A percentile compares a stretch with the other conserved stretches of the same genome.
phyloP scores from a whole-genome alignment of 2,329 filamentous ascomycete species.

The Ascocoryne sarcoides region DNA sequence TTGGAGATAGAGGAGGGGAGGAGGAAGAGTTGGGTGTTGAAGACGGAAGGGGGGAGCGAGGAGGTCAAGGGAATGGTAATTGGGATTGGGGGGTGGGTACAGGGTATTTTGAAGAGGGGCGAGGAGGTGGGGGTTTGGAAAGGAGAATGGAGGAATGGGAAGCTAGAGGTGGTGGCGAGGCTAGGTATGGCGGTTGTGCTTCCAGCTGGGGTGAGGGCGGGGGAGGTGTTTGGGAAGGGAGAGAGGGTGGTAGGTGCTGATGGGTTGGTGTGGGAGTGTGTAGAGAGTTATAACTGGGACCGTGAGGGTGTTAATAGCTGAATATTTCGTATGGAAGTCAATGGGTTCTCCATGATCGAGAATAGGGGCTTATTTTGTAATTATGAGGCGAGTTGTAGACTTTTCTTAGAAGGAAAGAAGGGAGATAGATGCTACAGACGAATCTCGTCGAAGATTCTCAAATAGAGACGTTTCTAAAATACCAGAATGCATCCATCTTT shows the following conservation, averaged over 20 bases:
- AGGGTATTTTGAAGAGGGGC: constrained; percentile 15
- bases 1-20: constrained; percentile 10
- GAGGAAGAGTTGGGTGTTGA: constrained; percentile 17
- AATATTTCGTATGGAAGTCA: neutral
- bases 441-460: too few species aligned
- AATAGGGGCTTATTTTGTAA: too few species aligned
- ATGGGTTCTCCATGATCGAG: too few species aligned
- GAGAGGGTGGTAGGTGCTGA: constrained; percentile 1
- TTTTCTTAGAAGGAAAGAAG: too few species aligned
- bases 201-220: neutral
- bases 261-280: constrained; percentile 11
- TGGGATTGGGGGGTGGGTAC: constrained; percentile 15
- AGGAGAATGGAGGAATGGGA: constrained; percentile 14
- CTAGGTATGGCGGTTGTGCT: neutral
- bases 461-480: too few species aligned
- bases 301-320: neutral
- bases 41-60: constrained; percentile 2
- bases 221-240: constrained; percentile 3
- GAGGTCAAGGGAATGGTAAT: constrained; percentile 14
- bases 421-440: too few species aligned
- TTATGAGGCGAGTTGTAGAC: too few species aligned
- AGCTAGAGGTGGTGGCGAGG: constrained; percentile 5
- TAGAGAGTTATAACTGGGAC: constrained; percentile 2
- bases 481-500: too few species aligned
- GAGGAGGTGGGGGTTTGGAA: constrained; percentile 11